Evolutionary conservation across 768 basidiomycete genomes (phyloP).

Genomic region (Lactarius hengduanensis): DNA sequence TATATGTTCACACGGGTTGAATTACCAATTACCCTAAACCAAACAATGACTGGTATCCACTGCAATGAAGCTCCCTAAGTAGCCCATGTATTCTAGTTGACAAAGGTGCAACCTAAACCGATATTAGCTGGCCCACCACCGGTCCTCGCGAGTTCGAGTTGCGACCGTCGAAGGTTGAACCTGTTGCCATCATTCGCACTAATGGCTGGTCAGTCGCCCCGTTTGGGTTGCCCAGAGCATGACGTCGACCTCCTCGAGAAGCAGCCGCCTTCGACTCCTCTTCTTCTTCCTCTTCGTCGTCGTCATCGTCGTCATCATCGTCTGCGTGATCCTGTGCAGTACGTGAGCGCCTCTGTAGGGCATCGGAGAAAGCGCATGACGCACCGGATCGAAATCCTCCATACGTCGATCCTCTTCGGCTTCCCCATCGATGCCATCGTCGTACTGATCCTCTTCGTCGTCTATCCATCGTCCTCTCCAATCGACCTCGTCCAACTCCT

Average conservation of each 20-base stretch:
- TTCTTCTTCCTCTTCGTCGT: slow-evolving; percentile 54
- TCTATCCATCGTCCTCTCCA: slow-evolving; percentile 89
- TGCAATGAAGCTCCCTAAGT: slow-evolving; percentile 9
- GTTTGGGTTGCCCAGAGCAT: slow-evolving; percentile 15
- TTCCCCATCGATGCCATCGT: slow-evolving; percentile 45
- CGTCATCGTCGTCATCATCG: slow-evolving; percentile 50
- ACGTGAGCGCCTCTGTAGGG: not conserved
- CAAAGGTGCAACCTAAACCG: slow-evolving; percentile 14
- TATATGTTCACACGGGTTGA: slow-evolving; percentile 27
- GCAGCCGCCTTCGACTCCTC: slow-evolving; percentile 34
- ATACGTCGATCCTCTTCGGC: slow-evolving; percentile 61
- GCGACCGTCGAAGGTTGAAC: slow-evolving; percentile 14
- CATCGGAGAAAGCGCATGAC: slow-evolving; percentile 32
- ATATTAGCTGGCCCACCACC: slow-evolving; percentile 25
- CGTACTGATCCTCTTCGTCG: slow-evolving; percentile 70
- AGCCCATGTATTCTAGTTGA: slow-evolving; percentile 21
- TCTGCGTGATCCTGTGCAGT: slow-evolving; percentile 41
- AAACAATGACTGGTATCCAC: slow-evolving; percentile 21
- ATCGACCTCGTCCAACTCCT: slow-evolving; percentile 85
- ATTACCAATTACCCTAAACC: slow-evolving; percentile 1
- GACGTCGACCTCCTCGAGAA: slow-evolving; percentile 29
- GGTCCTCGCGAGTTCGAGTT: slow-evolving; percentile 12
- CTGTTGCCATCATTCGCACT: slow-evolving; percentile 22
- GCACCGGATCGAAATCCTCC: slow-evolving; percentile 85
- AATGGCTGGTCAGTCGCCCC: slow-evolving; percentile 18